A percentile compares a stretch with the other conserved stretches of the same genome.
Conservation (phyloP, 2,329 filamentous ascomycete genomes). For the Annulohypoxylon truncatum region DNA sequence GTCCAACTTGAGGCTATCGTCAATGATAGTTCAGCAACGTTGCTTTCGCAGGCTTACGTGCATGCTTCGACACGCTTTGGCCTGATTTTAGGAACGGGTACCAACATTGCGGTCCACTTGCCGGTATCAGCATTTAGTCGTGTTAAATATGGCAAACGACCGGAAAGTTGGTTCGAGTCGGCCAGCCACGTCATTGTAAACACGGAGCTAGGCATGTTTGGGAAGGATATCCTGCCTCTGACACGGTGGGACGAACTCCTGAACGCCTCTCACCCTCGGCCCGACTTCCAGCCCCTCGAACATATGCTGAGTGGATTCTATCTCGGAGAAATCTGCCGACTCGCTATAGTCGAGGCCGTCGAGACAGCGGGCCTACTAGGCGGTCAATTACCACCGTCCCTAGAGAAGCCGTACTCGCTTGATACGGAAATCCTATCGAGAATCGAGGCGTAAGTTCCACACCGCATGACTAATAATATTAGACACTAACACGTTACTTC, state of each 20-base stretch:
- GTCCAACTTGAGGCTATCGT: slow-evolving; percentile 70
- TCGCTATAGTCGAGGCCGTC: slow-evolving; percentile 69
- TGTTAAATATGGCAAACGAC: slow-evolving; percentile 67
- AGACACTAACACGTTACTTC: slow-evolving; percentile 24
- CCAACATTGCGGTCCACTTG: slow-evolving; percentile 74
- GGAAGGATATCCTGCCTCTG: slow-evolving; percentile 66
- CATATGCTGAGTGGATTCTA: slow-evolving; percentile 72
- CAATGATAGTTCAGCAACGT: slow-evolving; percentile 75
- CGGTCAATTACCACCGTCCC: slow-evolving; percentile 65
- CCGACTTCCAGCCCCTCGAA: slow-evolving; percentile 58
- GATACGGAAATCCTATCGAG: slow-evolving; percentile 70
- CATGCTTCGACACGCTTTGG: slow-evolving; percentile 70
- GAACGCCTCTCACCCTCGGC: slow-evolving; percentile 59
- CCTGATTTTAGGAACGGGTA: slow-evolving; percentile 74
- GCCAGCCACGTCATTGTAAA: slow-evolving; percentile 74
- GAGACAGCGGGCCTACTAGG: slow-evolving; percentile 65
- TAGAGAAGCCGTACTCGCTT: slow-evolving; percentile 66
- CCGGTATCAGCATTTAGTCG: slow-evolving; percentile 67
- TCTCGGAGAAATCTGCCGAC: slow-evolving; percentile 72
- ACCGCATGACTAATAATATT: not conserved
- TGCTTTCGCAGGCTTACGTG: slow-evolving; percentile 72
- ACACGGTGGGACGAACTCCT: slow-evolving; percentile 71
- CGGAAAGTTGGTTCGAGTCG: slow-evolving; percentile 65
- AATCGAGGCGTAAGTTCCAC: slow-evolving; percentile 64
- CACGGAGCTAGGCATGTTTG: slow-evolving; percentile 76